Conservation (phyloP, 176 grass and related monocot genomes). For the Juncus effusus region DNA sequence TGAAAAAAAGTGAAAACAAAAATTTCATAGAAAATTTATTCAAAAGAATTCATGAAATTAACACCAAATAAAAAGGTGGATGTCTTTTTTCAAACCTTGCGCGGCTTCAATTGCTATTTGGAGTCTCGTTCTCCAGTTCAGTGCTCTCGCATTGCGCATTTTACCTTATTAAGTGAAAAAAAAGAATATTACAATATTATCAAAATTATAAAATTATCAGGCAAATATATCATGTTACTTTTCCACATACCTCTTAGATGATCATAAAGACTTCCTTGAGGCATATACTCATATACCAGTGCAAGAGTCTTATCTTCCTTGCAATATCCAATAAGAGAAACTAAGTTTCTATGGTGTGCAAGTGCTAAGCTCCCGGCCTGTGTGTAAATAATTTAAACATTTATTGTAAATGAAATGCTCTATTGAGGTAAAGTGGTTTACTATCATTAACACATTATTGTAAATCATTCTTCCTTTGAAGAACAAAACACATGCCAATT, state of each 20-base stretch:
- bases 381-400: background rate
- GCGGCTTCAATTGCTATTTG: slow-evolving; percentile 29
- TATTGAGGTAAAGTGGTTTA: background rate
- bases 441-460: too few species aligned
- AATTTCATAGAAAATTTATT: background rate
- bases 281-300: slow-evolving; percentile 27
- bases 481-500: too few species aligned
- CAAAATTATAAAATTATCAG: too few species aligned
- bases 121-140: slow-evolving; percentile 27
- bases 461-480: too few species aligned
- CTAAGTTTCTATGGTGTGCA: slow-evolving; percentile 26
- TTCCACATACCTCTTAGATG: slow-evolving; percentile 14
- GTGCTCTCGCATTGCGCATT: background rate
- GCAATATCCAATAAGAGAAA: slow-evolving; percentile 28
- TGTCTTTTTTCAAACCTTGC: slow-evolving; percentile 22
- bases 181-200: background rate
- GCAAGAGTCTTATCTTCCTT: slow-evolving; percentile 14
- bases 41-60: too few species aligned
- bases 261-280: slow-evolving; percentile 24
- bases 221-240: too few species aligned
- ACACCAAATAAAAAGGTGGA: too few species aligned
- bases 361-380: slow-evolving; percentile 21
- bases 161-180: slow-evolving; percentile 18
- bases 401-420: background rate
- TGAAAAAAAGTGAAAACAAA: background rate